Percentiles rank a stretch among this genome's conserved stretches.
These are phyloP conservation scores for Psidium friedrichsthalianum DNA, from an alignment of 345 rosid genomes.

Conservation along the genomic window DNA sequence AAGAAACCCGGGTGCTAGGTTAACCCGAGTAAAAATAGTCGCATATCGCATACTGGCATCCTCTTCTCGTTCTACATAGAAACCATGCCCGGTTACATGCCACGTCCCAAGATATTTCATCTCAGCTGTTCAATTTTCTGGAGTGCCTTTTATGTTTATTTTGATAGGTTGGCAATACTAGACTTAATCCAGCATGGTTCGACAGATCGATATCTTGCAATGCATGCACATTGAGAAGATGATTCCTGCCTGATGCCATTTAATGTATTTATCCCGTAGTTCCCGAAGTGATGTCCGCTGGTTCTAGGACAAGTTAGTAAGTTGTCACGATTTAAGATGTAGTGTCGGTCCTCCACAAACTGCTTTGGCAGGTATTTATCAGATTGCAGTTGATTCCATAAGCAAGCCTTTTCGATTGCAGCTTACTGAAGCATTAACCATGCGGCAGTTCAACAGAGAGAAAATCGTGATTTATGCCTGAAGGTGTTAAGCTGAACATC, in stretches of 20 bases:
- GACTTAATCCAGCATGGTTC: background rate
- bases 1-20: background rate
- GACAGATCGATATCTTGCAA: accelerated
- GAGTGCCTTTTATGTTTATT: background rate
- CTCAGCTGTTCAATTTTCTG: background rate
- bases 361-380: background rate
- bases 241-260: background rate
- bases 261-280: background rate
- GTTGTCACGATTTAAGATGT: background rate
- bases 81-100: background rate
- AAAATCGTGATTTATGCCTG: background rate
- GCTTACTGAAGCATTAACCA: background rate
- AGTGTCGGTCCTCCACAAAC: background rate
- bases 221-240: background rate
- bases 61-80: background rate
- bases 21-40: background rate
- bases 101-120: background rate
- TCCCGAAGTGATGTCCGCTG: background rate
- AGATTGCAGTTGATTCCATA: background rate
- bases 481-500: background rate
- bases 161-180: background rate
- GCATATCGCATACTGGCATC: background rate
- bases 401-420: background rate
- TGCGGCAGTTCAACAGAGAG: background rate
- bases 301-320: background rate